Percentiles rank a stretch among this genome's conserved stretches.
These are phyloP conservation scores for Platanthera zijinensis DNA, from an alignment of 106 monocot species.

Conservation along the genomic window DNA sequence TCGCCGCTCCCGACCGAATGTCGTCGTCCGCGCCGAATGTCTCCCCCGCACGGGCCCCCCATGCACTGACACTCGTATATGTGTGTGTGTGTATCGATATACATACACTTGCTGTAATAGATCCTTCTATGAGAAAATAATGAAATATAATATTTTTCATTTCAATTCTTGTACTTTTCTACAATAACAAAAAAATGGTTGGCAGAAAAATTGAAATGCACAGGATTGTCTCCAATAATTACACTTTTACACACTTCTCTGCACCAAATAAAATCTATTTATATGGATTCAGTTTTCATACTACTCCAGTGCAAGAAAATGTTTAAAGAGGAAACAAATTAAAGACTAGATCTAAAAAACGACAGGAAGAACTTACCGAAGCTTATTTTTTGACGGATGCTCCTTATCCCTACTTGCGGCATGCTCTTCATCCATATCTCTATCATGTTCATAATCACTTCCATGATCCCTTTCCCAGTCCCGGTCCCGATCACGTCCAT, in stretches of 20 bases:
- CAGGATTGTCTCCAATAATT: not conserved
- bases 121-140: too few relatives aligned
- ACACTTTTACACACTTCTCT: not conserved
- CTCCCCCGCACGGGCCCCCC: too few relatives aligned
- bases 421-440: conserved; percentile 39
- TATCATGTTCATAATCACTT: conserved; percentile 45
- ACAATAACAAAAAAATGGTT: not conserved
- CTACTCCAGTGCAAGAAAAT: not conserved
- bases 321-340: not conserved
- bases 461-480: conserved; percentile 49
- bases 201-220: not conserved
- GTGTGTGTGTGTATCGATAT: too few relatives aligned
- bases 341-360: not conserved
- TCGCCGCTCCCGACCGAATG: too few relatives aligned
- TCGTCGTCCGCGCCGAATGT: too few relatives aligned
- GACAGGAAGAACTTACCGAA: conserved; percentile 32
- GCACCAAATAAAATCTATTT: not conserved
- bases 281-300: not conserved
- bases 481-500: conserved; percentile 22
- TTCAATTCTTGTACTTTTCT: too few relatives aligned
- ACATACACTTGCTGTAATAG: too few relatives aligned
- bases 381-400: conserved; percentile 33
- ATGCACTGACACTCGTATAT: too few relatives aligned
- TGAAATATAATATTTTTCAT: too few relatives aligned
- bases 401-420: conserved; percentile 48